Evolutionary conservation across 495 filamentous ascomycete species (phyloP), one percentile per base, ranked within the genome.

Genomic region (Penicillium goetzii): DNA sequence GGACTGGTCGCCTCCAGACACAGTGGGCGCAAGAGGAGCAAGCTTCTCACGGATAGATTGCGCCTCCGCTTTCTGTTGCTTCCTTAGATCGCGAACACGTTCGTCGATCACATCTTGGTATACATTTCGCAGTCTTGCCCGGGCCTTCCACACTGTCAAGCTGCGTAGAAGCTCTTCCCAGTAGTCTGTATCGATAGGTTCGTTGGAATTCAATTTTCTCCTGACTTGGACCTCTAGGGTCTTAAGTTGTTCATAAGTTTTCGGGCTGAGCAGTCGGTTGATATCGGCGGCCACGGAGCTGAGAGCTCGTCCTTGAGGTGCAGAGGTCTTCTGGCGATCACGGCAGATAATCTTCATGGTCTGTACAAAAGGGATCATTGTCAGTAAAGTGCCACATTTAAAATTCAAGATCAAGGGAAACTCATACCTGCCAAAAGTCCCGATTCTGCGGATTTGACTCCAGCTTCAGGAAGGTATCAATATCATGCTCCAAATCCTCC

Each of bases 131-230:
- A 99, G 77, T 68, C 90, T 91, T 2, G 94, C 92, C 70, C 90
- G 92, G 6, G 94, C 92, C 76, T 97, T 98, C 87, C 90, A 97
- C 4, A 96, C 87, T 15, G 88, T 81, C 43, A 99, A 78, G 70
- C 89, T 96, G 64, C 88, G 86, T 52, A 98, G 81, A 3, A 99
- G 83, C 68, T 96, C 90, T 66, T 96, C 92, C 95, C 95, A 99
- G 74, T 98, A 99, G 73, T 99, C 95, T 4, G 89, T 91, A 78
- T 99, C 96, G 69, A 98, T 92, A 11, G 91, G 89, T 72, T 97
- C 93, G 65, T 96, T 88, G 14, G 92, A 95, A 45, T 88, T 82
- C 41, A 99, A 74, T 75, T 98, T 99, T 10, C 79, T 78, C 65
- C 84, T 85, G 67, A 99, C 93, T 74, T 97, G 92, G 57, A 80